Conservation (phyloP, 2,329 filamentous ascomycete genomes). For the Colletotrichum nymphaeae region DNA sequence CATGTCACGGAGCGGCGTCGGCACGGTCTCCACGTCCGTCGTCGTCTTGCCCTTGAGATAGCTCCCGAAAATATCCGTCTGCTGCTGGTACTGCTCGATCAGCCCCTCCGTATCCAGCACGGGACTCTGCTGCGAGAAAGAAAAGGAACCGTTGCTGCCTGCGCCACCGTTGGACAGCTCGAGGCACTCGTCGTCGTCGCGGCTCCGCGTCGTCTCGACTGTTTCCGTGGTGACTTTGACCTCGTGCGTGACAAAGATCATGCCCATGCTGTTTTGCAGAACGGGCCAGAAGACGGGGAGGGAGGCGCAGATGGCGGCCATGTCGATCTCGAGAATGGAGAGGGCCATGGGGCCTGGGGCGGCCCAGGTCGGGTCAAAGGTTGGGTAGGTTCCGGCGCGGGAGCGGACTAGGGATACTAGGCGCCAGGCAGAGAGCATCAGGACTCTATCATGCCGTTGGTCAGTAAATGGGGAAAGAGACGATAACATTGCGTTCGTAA, state of each 20-base stretch:
- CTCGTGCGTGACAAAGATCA: slow-evolving; percentile 50
- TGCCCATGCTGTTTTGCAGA: slow-evolving; percentile 41
- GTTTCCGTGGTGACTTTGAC: slow-evolving; percentile 39
- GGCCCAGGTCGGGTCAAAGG: slow-evolving; percentile 50
- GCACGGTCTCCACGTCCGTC: background rate
- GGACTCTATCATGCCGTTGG: background rate
- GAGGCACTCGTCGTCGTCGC: slow-evolving; percentile 22
- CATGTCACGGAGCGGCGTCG: background rate
- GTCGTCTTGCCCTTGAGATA: background rate
- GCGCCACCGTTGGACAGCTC: background rate
- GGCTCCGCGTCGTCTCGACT: background rate
- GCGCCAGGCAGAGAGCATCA: slow-evolving; percentile 44
- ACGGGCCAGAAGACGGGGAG: slow-evolving; percentile 37
- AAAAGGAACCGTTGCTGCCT: background rate
- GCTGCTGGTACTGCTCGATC: background rate
- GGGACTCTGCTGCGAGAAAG: background rate
- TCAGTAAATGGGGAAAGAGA: background rate
- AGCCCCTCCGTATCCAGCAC: slow-evolving; percentile 1
- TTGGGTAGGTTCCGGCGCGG: slow-evolving; percentile 46
- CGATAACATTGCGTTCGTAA: background rate
- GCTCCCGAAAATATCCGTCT: background rate
- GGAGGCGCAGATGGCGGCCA: slow-evolving; percentile 31
- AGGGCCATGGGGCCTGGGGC: slow-evolving; percentile 45
- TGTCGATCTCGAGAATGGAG: slow-evolving; percentile 47
- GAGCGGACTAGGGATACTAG: slow-evolving; percentile 43